Conservation (phyloP, 495 filamentous ascomycete genomes). For the Aspergillus bridgeri region DNA sequence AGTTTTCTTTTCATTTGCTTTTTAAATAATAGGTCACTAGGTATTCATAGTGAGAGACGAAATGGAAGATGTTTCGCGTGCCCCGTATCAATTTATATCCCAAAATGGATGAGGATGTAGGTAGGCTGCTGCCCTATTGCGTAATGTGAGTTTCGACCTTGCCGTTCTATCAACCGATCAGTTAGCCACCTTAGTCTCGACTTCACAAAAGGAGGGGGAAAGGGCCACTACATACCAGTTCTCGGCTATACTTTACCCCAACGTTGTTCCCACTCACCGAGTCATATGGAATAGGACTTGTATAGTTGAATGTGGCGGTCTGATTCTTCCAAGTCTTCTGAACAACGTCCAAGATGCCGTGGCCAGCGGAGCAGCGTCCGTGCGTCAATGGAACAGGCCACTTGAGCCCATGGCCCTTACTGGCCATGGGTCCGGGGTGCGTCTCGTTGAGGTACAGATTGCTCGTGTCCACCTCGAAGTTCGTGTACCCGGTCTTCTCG, state of each 20-base stretch:
- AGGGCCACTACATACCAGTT: conserved; percentile 8
- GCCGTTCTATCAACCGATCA: conserved; percentile 7
- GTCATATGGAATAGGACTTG: conserved; percentile 33
- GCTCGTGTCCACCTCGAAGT: conserved; percentile 33
- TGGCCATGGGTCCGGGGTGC: conserved; percentile 43
- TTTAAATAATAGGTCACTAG: too few relatives aligned
- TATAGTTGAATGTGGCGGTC: conserved; percentile 38
- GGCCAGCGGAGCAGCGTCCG: conserved; percentile 40
- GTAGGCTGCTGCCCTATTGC: background rate
- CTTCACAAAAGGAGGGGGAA: background rate
- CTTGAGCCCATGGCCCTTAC: conserved; percentile 23
- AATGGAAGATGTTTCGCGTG: too few relatives aligned
- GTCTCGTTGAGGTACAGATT: conserved; percentile 44
- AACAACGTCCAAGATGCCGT: conserved; percentile 40
- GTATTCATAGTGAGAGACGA: too few relatives aligned
- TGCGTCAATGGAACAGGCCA: conserved; percentile 44
- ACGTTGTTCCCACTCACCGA: conserved; percentile 11
- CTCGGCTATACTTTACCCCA: conserved; percentile 21
- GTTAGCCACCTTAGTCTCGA: background rate
- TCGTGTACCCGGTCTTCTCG: conserved; percentile 48
- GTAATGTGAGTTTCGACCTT: conserved; percentile 14
- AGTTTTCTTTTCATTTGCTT: background rate
- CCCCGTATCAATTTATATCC: too few relatives aligned
- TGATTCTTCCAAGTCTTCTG: conserved; percentile 33
- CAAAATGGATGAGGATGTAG: too few relatives aligned